Conservation (phyloP, 2,329 filamentous ascomycete genomes). For the Aureobasidium melanogenum region DNA sequence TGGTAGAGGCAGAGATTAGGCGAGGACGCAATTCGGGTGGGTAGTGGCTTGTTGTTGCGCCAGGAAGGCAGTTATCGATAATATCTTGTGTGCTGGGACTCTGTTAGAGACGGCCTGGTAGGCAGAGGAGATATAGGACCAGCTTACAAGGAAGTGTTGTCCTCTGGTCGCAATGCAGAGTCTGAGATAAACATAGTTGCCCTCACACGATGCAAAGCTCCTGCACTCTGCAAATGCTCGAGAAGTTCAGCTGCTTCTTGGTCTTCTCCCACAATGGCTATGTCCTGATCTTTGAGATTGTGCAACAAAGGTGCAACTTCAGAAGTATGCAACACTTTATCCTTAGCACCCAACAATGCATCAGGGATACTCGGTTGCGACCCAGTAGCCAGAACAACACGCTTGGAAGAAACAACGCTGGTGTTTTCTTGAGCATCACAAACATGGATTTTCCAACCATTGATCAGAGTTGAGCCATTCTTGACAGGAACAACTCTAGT, state of each 20-base stretch:
- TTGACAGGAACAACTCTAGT: slow-evolving; percentile 16
- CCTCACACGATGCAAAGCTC: slow-evolving; percentile 13
- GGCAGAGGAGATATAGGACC: not conserved
- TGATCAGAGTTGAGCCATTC: slow-evolving; percentile 12
- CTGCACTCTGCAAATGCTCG: slow-evolving; percentile 16
- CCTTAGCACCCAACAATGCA: slow-evolving; percentile 13
- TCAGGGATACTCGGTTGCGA: slow-evolving; percentile 16
- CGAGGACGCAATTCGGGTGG: slow-evolving; percentile 7
- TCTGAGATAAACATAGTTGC: slow-evolving; percentile 19
- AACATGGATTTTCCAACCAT: slow-evolving; percentile 16
- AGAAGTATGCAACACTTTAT: slow-evolving; percentile 16
- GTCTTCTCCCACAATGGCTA: slow-evolving; percentile 20
- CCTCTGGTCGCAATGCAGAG: slow-evolving; percentile 18
- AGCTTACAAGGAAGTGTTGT: slow-evolving; percentile 17
- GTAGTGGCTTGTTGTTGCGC: not conserved
- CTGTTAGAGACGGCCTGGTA: not conserved
- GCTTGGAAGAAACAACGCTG: slow-evolving; percentile 15
- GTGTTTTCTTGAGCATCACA: slow-evolving; percentile 12
- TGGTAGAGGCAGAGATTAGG: not conserved
- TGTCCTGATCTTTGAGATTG: slow-evolving; percentile 10
- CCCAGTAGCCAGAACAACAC: slow-evolving; percentile 18
- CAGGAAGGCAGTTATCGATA: slow-evolving; percentile 7
- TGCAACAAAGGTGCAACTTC: slow-evolving; percentile 15
- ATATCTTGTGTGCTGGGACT: slow-evolving; percentile 13
- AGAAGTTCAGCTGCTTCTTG: slow-evolving; percentile 21